Percentiles rank a stretch among this genome's conserved stretches.
Evolutionary conservation across 352 stramenopile species (phyloP).

Genomic region (Phytophthora syringae): DNA sequence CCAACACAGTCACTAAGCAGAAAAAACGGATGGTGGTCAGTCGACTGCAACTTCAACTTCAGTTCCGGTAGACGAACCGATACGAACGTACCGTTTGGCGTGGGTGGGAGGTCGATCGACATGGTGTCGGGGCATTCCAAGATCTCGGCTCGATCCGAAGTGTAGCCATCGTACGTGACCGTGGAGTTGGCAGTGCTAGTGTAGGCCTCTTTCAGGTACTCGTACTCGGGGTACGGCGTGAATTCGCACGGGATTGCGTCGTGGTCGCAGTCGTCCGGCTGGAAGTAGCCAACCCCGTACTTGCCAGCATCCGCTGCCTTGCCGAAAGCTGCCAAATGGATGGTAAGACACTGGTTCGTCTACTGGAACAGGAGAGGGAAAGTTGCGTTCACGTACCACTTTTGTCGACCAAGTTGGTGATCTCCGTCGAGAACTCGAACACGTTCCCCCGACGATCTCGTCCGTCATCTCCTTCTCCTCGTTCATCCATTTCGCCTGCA

Average conservation of each 20-base stretch:
- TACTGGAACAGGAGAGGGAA: background rate
- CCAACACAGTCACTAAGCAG: slow-evolving; percentile 47
- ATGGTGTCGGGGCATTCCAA: slow-evolving; percentile 54
- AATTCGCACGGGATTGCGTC: slow-evolving; percentile 59
- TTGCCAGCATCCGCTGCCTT: slow-evolving; percentile 63
- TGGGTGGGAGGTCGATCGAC: slow-evolving; percentile 36
- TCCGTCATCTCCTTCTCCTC: slow-evolving; percentile 66
- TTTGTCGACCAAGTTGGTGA: slow-evolving; percentile 55
- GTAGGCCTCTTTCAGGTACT: slow-evolving; percentile 79
- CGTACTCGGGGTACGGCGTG: slow-evolving; percentile 75
- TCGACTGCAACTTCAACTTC: slow-evolving; percentile 10
- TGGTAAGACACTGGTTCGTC: too few species aligned
- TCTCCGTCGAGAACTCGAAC: slow-evolving; percentile 78
- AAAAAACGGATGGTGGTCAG: background rate
- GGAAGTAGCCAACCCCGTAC: slow-evolving; percentile 80
- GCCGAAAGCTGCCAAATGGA: slow-evolving; percentile 36
- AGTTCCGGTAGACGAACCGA: slow-evolving; percentile 12
- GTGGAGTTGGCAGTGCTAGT: slow-evolving; percentile 69
- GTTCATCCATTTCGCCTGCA: slow-evolving; percentile 79
- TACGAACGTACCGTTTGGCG: slow-evolving; percentile 37
- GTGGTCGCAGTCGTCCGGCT: slow-evolving; percentile 73
- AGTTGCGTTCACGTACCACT: slow-evolving; percentile 20
- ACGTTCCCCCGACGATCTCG: slow-evolving; percentile 77
- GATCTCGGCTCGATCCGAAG: slow-evolving; percentile 38
- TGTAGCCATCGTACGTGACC: slow-evolving; percentile 47